phyloP scores from a whole-genome alignment of 2,329 filamentous ascomycete genomes.

The Fusarium tanahbumbuense region DNA sequence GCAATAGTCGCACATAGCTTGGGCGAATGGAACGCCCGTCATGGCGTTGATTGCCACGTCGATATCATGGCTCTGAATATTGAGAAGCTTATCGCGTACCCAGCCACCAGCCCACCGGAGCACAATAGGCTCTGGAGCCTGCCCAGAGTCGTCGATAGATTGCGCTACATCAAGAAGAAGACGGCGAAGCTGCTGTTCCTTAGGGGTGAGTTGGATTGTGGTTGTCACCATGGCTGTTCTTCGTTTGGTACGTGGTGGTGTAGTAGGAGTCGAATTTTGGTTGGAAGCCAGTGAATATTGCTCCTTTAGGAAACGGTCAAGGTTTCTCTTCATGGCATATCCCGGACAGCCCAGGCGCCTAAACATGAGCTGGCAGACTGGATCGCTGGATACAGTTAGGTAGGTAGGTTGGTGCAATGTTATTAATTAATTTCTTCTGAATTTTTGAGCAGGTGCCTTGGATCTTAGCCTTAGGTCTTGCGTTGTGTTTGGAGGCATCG shows the following conservation, averaged over 20 bases:
- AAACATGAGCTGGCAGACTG: conserved; percentile 32
- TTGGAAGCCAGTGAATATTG: conserved; percentile 13
- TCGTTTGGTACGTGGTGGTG: not conserved
- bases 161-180: conserved; percentile 85
- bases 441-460: not conserved
- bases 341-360: conserved; percentile 37
- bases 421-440: not conserved
- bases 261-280: not conserved
- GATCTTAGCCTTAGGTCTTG: not conserved
- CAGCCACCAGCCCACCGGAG: conserved; percentile 87
- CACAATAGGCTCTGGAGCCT: conserved; percentile 66
- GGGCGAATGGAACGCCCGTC: conserved; percentile 82
- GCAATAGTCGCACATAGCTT: conserved; percentile 75
- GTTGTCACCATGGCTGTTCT: conserved; percentile 35
- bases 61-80: conserved; percentile 80
- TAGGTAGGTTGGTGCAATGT: not conserved
- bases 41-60: conserved; percentile 88
- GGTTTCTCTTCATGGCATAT: conserved; percentile 53
- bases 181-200: conserved; percentile 77
- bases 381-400: not conserved
- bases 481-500: not conserved
- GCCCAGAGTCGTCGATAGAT: conserved; percentile 63
- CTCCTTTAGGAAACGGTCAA: conserved; percentile 46
- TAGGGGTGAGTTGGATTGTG: conserved; percentile 69
- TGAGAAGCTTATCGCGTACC: conserved; percentile 86